Base-by-base conservation (phyloP, 2,329 filamentous ascomycete species). In the Penicillium thymicola region DNA sequence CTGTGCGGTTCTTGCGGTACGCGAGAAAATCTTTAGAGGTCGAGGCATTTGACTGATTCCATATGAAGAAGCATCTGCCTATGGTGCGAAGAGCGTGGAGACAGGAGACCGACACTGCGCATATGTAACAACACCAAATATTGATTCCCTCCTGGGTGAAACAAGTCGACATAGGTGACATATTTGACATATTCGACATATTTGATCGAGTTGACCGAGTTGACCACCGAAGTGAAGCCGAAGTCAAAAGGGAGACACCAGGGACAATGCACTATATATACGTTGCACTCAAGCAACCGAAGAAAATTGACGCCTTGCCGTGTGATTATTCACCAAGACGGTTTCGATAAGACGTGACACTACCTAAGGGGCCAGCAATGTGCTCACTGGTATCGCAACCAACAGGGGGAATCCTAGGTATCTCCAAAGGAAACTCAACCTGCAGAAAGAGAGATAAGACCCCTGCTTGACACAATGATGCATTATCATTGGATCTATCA, bases 301-400 rank as follows among this genome's bases (percentile, higher is more conserved):
- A 27, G 21, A 25, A 32, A 14, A 41, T 43, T 51, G 45, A 55
- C 38, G 28, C 52, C 46, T 28, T 51, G 45, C 50, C 52, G 54
- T 59, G 43, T 41, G 59, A 34, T 52, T 65, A 67, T 67, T 63
- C 64, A 58, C 59, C 67, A 58, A 62, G 25, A 54, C 42, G 18
- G 54, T 61, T 47, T 61, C 49, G 67, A 67, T 68, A 70, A 68
- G 67, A 57, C 59, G 60, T 66, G 59, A 65, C 58, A 38, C 54
- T 59, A 57, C 55, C 47, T 49, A 60, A 59, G 41, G 37, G 48
- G 49, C n/a, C 53, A 41, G 37, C 25, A 28, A 48, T 52, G 51
- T 46, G 43, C 54, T 59, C 51, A 23, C 44, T 42, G 52, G 23
- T 43, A 50, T 42, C 37, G 21, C 40, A 51, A 44, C 53, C 53